Evolutionary conservation across 495 filamentous ascomycete genomes (phyloP), one percentile per base, ranked within the genome.

Genomic region (Lasiosphaeris hirsuta): DNA sequence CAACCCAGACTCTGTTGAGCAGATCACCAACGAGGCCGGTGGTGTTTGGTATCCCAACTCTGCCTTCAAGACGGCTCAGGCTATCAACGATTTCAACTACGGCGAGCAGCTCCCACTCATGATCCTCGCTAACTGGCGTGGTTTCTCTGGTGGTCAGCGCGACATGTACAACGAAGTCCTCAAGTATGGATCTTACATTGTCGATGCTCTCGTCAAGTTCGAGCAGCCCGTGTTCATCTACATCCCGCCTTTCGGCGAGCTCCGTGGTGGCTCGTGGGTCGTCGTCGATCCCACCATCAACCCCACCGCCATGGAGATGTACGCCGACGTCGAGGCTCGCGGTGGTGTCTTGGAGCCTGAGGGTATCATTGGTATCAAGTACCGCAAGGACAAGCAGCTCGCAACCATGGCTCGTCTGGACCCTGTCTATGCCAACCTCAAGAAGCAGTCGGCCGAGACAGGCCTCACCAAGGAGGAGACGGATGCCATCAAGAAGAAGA

Each of bases 121-220:
- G 91, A 97, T 98, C 74, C 83, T 98, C 46, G 94, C 94, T 72
- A 98, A 98, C 82, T 98, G 94, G 94, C 84, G 94, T 82, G 94
- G 94, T 76, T 98, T 98, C 89, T 97, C 94, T 54, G 94, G 94
- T 79, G 94, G 94, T 50, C 94, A 98, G 76, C 90, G 92, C 65
- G 94, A 98, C 73, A 98, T 98, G 94, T 98, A 96, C 85, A 96
- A 97, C 76, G 94, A 98, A 75, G 95, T 98, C 8, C 85, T 98
- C 71, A 98, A 98, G 80, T 98, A 98, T 69, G 94, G 94, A 63
- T 96, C 91, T 11, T 96, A 92, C 82, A 98, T 98, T 65, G 94
- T 98, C 59, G 94, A 98, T 71, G 92, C 94, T 42, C 84, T 98
- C 34, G 92, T 96, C 81, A 94, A 96, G 73, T 97, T 90, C 67